These are phyloP conservation scores for Wickerhamomyces kurtzmanii DNA, from an alignment of 805 yeast species.

Conservation along the genomic window DNA sequence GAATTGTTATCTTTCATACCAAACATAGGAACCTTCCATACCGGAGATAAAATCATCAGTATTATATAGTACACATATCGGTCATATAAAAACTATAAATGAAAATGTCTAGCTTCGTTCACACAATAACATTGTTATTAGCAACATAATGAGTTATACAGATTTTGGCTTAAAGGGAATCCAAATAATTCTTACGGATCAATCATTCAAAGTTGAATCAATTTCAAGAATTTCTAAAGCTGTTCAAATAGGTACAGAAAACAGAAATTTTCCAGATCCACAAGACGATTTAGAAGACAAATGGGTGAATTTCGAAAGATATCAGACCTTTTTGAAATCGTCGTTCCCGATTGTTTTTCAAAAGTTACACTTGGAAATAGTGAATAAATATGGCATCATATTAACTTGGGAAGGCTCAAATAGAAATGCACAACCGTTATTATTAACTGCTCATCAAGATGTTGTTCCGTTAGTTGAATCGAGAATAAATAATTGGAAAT, in stretches of 20 bases:
- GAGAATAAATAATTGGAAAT: slow-evolving; percentile 50
- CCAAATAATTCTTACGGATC: slow-evolving; percentile 20
- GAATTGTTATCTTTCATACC: no score
- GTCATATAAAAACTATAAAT: no score
- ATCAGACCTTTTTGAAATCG: slow-evolving; percentile 42
- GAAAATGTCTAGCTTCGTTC: no score
- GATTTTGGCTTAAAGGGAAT: no score
- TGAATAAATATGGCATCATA: slow-evolving; percentile 59
- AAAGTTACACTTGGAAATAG: slow-evolving; percentile 36
- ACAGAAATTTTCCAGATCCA: no score
- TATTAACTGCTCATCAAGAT: slow-evolving; percentile 77
- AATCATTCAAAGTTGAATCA: slow-evolving; percentile 25
- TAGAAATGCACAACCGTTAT: slow-evolving; percentile 43
- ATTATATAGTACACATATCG: no score
- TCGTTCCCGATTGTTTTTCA: slow-evolving; percentile 48
- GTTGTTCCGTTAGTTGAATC: slow-evolving; percentile 70
- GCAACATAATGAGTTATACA: no score
- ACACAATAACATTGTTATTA: no score
- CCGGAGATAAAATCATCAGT: no score
- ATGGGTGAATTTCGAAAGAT: slow-evolving; percentile 34
- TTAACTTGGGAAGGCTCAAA: slow-evolving; percentile 56
- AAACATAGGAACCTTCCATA: no score
- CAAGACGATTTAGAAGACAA: no score
- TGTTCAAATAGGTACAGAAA: slow-evolving; percentile 52
- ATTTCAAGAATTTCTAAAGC: slow-evolving; percentile 42